Conservation (phyloP, 2,329 filamentous ascomycete species). For the Fusarium bactridioides region DNA sequence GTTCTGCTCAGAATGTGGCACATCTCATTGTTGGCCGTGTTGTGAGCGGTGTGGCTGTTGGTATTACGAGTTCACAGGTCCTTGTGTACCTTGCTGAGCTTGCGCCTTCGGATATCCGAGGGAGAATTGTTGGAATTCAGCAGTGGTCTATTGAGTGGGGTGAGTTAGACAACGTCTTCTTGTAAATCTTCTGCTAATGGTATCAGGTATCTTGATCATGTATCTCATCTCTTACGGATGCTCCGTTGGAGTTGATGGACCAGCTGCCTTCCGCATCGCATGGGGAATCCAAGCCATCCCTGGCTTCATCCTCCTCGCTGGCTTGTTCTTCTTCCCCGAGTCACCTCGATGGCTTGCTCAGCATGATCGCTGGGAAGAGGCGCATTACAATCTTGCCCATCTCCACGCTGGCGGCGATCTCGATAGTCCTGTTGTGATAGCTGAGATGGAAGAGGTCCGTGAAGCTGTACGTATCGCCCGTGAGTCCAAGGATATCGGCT, state of each 20-base stretch:
- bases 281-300: conserved; percentile 72
- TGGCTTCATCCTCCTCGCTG: conserved; percentile 64
- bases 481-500: conserved; percentile 50
- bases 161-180: not conserved
- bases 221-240: conserved; percentile 73
- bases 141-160: conserved; percentile 77
- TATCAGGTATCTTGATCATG: conserved; percentile 71
- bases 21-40: conserved; percentile 64
- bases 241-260: conserved; percentile 60
- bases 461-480: conserved; percentile 50
- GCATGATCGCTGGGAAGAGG: conserved; percentile 67
- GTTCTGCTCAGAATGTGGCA: conserved; percentile 64
- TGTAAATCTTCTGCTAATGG: not conserved
- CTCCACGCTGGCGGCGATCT: conserved; percentile 65
- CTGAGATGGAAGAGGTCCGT: conserved; percentile 63
- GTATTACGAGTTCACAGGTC: conserved; percentile 72
- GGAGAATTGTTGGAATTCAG: conserved; percentile 74
- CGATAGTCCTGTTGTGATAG: conserved; percentile 62
- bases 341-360: conserved; percentile 71
- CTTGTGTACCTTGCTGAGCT: conserved; percentile 75
- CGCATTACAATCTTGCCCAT: conserved; percentile 59
- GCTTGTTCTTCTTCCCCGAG: conserved; percentile 67
- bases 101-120: conserved; percentile 64
- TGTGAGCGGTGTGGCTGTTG: conserved; percentile 71
- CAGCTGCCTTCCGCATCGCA: conserved; percentile 67